phyloP scores from a whole-genome alignment of 2,329 filamentous ascomycete species.

The Trichoderma afroharzianum region DNA sequence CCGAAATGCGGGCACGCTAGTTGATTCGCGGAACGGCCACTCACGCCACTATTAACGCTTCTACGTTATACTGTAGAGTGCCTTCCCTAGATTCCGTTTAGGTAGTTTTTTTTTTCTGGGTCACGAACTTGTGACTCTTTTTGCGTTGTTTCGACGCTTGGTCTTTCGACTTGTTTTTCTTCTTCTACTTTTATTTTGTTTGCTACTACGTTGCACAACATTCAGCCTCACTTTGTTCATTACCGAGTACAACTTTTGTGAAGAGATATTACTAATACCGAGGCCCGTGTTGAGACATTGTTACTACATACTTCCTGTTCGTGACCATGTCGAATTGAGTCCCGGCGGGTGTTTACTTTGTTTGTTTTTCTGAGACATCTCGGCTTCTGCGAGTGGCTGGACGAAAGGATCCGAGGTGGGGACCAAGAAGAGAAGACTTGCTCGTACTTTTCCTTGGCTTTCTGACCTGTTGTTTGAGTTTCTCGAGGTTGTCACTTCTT shows the following conservation, averaged over 20 bases:
- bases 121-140: not conserved
- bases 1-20: constrained; percentile 11
- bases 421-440: not conserved
- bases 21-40: not conserved
- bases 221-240: not conserved
- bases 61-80: not conserved
- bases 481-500: not conserved
- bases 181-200: not conserved
- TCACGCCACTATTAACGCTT: not conserved
- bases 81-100: not conserved
- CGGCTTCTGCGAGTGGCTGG: not conserved
- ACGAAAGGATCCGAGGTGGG: not conserved
- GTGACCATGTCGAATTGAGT: not conserved
- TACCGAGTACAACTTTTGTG: not conserved
- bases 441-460: not conserved
- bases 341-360: not conserved
- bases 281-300: not conserved
- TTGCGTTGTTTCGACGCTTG: not conserved
- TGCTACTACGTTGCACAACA: not conserved
- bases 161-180: not conserved
- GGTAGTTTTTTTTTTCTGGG: not conserved
- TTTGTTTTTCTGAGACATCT: not conserved
- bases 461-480: not conserved
- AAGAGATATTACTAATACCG: not conserved
- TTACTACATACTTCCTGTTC: not conserved